These are phyloP conservation scores for Fonsecaea multimorphosa DNA, from an alignment of 2,329 filamentous ascomycete genomes.

Conservation along the genomic window DNA sequence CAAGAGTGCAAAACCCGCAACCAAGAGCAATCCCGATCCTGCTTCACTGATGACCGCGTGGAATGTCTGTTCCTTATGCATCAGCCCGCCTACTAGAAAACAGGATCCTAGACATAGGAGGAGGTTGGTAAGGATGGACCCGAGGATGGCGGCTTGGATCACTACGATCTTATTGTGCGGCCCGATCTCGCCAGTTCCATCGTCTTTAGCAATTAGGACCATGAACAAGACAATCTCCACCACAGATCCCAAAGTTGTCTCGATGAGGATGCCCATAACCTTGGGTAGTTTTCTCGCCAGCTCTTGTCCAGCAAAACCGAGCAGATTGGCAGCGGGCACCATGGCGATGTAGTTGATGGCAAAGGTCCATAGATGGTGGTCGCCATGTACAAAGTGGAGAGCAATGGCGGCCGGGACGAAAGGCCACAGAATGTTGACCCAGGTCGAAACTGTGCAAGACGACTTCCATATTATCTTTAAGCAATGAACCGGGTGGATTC, in stretches of 20 bases:
- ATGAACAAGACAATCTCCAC: conserved; percentile 86
- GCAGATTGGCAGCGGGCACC: conserved; percentile 75
- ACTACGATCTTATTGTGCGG: conserved; percentile 63
- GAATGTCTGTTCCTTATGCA: conserved; percentile 72
- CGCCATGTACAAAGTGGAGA: conserved; percentile 62
- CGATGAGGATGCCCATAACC: conserved; percentile 60
- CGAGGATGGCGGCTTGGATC: conserved; percentile 81
- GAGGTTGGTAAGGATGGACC: conserved; percentile 82
- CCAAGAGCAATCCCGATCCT: conserved; percentile 76
- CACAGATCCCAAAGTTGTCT: conserved; percentile 69
- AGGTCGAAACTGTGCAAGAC: conserved; percentile 66
- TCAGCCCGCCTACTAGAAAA: conserved; percentile 77
- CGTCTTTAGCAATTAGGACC: conserved; percentile 66
- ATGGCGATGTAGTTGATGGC: conserved; percentile 76
- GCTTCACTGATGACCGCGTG: conserved; percentile 78
- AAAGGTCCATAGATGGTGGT: conserved; percentile 70
- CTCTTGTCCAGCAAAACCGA: conserved; percentile 76
- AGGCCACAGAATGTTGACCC: conserved; percentile 76
- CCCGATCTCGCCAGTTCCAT: conserved; percentile 35
- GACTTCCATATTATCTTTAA: conserved; percentile 68
- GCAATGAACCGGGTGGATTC: conserved; percentile 69
- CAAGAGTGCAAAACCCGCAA: conserved; percentile 67
- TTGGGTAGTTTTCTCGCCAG: conserved; percentile 76
- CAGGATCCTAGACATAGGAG: conserved; percentile 79
- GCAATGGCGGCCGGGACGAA: conserved; percentile 74